Evolutionary conservation across 2,329 filamentous ascomycete genomes (phyloP), one percentile per base, ranked within the genome.

Genomic region (Trichoderma cornu-damae): DNA sequence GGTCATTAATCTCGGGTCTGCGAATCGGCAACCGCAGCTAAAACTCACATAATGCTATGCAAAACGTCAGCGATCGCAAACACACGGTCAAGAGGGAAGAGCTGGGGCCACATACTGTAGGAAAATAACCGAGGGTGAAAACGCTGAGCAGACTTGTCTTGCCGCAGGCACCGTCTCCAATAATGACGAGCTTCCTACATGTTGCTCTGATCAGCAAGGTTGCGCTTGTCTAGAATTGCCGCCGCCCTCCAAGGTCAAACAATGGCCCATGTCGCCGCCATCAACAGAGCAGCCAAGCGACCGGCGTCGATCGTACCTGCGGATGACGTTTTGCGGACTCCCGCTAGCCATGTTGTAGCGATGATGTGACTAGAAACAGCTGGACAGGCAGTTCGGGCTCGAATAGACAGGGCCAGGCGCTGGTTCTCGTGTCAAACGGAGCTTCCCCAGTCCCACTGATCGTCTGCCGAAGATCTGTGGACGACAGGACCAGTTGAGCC

Each of bases 81-180:
- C 47, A 50, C 22, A 8, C 38, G 59, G 43, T 55, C 32, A 53
- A 49, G 12, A 43, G 18, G 58, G 38, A 18, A 12, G 12, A 22
- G 28, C 28, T 20, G 48, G 24, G 28, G 18, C 5, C 40, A 83
- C 90, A 78, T 79, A 96, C 93, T 69, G 91, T 96, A 67, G 94
- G 94, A 68, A 97, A 99, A 75, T 96, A 97, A 59, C 94, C 94
- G 55, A 99, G 80, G 34, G 94, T 99, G 75, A 99, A 99, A 65
- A 99, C 94, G 72, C 92, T 96, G 64, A 99, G 79, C 67, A 99
- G 78, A 84, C 90, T 96, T 52, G 94, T 99, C 80, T 99, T 99
- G 68, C 94, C 94, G 75, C 94, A 99, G 65, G 94, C 94, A 78
- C 94, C 94, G 70, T 96, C 92, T 61, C 92, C 92, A 68, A 96